Evolutionary conservation across 768 basidiomycete species (phyloP).

Genomic region (Trametes villosa): DNA sequence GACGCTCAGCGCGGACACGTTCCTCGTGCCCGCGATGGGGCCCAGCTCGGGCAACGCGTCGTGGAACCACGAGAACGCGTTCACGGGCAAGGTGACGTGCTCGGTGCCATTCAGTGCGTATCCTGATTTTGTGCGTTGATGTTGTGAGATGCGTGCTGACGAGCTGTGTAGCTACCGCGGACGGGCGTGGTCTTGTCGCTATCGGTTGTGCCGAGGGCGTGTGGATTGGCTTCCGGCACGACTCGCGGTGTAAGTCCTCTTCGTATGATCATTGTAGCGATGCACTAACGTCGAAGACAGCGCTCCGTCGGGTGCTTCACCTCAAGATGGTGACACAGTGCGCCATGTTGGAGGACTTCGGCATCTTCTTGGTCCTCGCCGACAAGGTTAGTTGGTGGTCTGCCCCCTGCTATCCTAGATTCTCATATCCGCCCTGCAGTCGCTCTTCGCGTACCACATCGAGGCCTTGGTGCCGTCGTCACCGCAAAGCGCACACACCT

Average conservation of each 20-base stretch:
- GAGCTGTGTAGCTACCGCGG: conserved; percentile 64
- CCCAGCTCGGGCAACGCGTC: conserved; percentile 49
- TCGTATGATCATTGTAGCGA: not conserved
- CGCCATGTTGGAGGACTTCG: conserved; percentile 95
- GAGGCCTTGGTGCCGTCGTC: conserved; percentile 94
- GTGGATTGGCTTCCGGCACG: conserved; percentile 92
- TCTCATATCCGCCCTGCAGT: conserved; percentile 44
- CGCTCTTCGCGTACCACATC: conserved; percentile 92
- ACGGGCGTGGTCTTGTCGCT: conserved; percentile 85
- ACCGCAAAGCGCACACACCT: conserved; percentile 64
- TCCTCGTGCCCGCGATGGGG: conserved; percentile 72
- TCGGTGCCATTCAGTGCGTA: conserved; percentile 88
- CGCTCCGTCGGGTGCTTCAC: conserved; percentile 91
- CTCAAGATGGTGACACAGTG: conserved; percentile 94
- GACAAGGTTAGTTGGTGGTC: conserved; percentile 67
- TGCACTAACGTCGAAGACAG: conserved; percentile 43
- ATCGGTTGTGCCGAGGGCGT: conserved; percentile 96
- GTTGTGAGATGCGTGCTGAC: conserved; percentile 4
- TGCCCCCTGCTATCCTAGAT: not conserved
- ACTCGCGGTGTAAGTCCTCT: conserved; percentile 71
- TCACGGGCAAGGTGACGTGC: conserved; percentile 88
- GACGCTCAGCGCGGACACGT: conserved; percentile 87
- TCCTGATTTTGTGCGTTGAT: not conserved
- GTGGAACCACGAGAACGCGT: conserved; percentile 71
- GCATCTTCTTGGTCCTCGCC: conserved; percentile 93